Evolutionary conservation across 768 basidiomycete genomes (phyloP).

Genomic region (Calocera cornea): DNA sequence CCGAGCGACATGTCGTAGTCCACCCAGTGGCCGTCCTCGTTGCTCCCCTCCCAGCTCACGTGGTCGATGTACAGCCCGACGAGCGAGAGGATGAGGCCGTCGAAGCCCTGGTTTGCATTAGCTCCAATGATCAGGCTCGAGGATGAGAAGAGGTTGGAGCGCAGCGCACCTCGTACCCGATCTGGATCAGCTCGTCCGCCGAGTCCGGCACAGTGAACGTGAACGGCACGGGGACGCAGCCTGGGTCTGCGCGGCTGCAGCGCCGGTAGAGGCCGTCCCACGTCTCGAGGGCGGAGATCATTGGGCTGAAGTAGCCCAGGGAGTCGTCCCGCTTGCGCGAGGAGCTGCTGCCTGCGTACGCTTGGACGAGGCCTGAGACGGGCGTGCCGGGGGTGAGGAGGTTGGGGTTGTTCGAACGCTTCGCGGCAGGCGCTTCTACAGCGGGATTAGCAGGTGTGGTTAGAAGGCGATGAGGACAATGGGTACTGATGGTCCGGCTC

Average conservation of each 20-base stretch:
- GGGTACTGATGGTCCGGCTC: not conserved
- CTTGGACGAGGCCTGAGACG: not conserved
- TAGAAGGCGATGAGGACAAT: not conserved
- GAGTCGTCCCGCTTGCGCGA: not conserved
- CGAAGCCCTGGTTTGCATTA: not conserved
- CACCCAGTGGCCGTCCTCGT: not conserved
- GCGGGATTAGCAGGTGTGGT: not conserved
- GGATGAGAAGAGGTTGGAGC: not conserved
- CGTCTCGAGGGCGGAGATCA: not conserved
- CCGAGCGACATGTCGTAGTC: conserved; percentile 3
- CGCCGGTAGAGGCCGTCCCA: not conserved
- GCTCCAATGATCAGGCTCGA: not conserved
- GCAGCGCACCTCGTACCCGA: not conserved
- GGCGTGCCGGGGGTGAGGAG: not conserved
- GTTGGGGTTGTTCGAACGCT: not conserved
- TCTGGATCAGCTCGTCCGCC: conserved; percentile 3
- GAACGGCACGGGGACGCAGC: not conserved
- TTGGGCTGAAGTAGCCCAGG: not conserved
- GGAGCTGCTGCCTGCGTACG: not conserved
- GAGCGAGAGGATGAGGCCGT: not conserved
- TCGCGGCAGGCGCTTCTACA: not conserved
- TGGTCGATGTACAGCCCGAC: not conserved
- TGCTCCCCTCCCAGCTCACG: not conserved
- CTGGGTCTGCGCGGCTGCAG: not conserved
- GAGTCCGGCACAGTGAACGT: not conserved